Conservation (phyloP, 148 eudicot species). For the Chenopodium album region DNA sequence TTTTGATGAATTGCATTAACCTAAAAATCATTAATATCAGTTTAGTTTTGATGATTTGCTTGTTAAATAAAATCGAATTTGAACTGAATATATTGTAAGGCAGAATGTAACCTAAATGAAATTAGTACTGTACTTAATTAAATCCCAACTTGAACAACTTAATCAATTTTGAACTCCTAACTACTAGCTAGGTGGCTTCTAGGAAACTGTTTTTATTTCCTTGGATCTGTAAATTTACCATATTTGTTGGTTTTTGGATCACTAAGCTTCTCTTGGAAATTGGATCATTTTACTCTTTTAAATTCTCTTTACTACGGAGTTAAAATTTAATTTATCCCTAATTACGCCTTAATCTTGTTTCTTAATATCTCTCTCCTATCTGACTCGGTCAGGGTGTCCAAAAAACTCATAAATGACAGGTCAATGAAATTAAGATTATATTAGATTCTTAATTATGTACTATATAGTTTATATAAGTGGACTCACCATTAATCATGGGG, state of each 20-base stretch:
- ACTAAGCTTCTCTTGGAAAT: not conserved
- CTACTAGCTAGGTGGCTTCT: not conserved
- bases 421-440: slow-evolving; percentile 17
- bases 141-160: not conserved
- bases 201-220: not conserved
- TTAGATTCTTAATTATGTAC: not conserved
- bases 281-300: slow-evolving; percentile 17
- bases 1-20: too few species aligned
- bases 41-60: too few species aligned
- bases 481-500: slow-evolving; percentile 5
- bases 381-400: not conserved
- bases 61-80: too few species aligned
- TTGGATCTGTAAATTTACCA: slow-evolving; percentile 14
- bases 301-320: not conserved
- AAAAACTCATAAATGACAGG: slow-evolving; percentile 6
- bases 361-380: not conserved
- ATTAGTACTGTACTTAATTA: too few species aligned
- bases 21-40: too few species aligned
- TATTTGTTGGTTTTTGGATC: slow-evolving; percentile 16
- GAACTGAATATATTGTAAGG: not conserved
- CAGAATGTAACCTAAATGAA: not conserved
- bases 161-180: not conserved
- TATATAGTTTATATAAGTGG: not conserved
- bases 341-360: not conserved
- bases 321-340: not conserved